Evolutionary conservation across 345 rosid species (phyloP), one percentile per base, ranked within the genome.

Genomic region (Sonneratia alba): DNA sequence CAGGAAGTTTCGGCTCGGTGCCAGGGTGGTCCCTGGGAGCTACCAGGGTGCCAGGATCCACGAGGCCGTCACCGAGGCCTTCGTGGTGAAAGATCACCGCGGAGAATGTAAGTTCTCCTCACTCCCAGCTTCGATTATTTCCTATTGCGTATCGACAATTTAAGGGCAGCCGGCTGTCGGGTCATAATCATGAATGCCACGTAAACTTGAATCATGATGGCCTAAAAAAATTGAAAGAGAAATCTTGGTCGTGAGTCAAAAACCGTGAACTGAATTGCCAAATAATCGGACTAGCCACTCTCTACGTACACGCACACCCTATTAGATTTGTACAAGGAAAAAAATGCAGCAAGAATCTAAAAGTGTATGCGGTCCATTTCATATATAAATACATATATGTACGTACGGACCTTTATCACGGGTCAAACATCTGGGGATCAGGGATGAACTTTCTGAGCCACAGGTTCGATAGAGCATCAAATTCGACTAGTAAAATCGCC

Each of bases 31-130:
- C 0, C 79, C 76, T 0, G 88, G 89, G 69, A 79, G 82, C 74
- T 69, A 70, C 53, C 86, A 79, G 57, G 89, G 88, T 66, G 70
- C 80, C 68, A 73, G 79, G 72, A 82, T 91, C 36, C 84, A 80
- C 21, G 92, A 91, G 79, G 96, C 96, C 37, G 81, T 94, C 68
- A 87, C 93, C 40, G 89, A 85, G 77, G 82, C 97, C 9, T 91
- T 91, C 69, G 69, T 76, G 21, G 98, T 94, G 76, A 94, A 84
- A 79, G 98, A 91, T 81, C 98, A 94, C 79, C 97, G 98, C 15
- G 97, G 98, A 51, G 98, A 91, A 86, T 77, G 98, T 94, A 82
- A 88, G 98, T 83, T 73, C 72, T 68, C 59, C n/a, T 49, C 34
- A n/a, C 6, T 70, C 72, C 36, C 34, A 15, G 16, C 66, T 36